Evolutionary conservation across 306 rosid species (phyloP), one percentile per base, ranked within the genome.

Genomic region (Prunus armeniaca): DNA sequence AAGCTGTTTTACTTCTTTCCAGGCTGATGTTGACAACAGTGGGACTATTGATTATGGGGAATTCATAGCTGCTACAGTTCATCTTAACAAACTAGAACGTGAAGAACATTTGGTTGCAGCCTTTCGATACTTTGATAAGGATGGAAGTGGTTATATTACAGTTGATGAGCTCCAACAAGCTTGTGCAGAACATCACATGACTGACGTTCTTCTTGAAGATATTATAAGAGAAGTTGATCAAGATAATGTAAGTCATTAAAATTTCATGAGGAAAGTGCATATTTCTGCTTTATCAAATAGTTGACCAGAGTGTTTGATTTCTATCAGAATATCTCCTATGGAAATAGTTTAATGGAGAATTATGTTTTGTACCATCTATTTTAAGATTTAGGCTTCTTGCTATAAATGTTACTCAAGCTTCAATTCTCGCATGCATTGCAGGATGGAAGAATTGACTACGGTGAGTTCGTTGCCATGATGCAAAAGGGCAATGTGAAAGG

Each of bases 141-240:
- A 93, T 73, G 91, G 88, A 50, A 93, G 97, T 78, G 98, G 98
- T 74, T 91, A 93, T 81, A 93, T 93, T 82, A 93, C 98, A 73
- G 96, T 93, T 69, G 98, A 93, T 83, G 98, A 93, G 80, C 96
- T 93, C 61, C 98, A 93, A 86, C 96, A 89, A 87, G 98, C 98
- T 84, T 93, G 98, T 69, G 72, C 84, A 28, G 98, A 93, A 73
- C 98, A 93, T 77, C 83, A 93, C 78, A 88, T 93, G 93, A 88
- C 89, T 47, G 97, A 93, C 61, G 96, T 87, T 46, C 81, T 88
- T 28, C 96, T 93, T 65, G 98, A 93, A 76, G 98, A 93, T 82
- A 87, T 93, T 67, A 93, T 93, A 74, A 87, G 74, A 84, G 98
- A 93, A 87, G 98, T 93, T 73, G 98, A 93, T 79, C 98, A 93